Evolutionary conservation across 2,329 filamentous ascomycete genomes (phyloP).

Genomic region (Zarea fungicola): DNA sequence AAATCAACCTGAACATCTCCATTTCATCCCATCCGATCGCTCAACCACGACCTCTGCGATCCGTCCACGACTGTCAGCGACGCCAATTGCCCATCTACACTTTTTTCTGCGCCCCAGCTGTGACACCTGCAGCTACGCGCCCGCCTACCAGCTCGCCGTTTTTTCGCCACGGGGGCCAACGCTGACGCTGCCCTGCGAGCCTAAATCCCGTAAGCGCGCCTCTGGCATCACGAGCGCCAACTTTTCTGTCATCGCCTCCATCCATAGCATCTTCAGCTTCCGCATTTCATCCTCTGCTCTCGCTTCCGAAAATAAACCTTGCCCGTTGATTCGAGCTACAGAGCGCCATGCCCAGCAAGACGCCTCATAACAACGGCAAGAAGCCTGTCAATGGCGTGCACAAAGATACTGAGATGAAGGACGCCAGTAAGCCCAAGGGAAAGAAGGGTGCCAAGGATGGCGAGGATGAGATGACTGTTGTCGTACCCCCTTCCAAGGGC

Average conservation of each 20-base stretch:
- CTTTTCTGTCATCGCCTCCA: slow-evolving; percentile 14
- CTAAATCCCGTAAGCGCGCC: slow-evolving; percentile 12
- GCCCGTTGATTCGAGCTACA: background rate
- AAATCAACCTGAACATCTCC: slow-evolving; percentile 3
- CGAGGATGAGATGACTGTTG: slow-evolving; percentile 76
- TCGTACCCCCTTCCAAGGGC: slow-evolving; percentile 68
- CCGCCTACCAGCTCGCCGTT: background rate
- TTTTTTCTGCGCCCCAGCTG: background rate
- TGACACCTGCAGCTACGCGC: background rate
- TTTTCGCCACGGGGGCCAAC: slow-evolving; percentile 7
- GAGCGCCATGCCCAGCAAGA: slow-evolving; percentile 62
- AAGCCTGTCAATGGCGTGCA: slow-evolving; percentile 61
- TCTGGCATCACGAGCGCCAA: slow-evolving; percentile 11
- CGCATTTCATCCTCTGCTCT: background rate
- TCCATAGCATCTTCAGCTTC: background rate
- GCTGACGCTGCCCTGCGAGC: slow-evolving; percentile 11
- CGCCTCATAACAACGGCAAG: slow-evolving; percentile 66
- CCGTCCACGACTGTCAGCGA: slow-evolving; percentile 14
- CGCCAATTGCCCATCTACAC: slow-evolving; percentile 1
- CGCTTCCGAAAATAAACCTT: background rate
- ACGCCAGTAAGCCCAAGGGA: slow-evolving; percentile 60
- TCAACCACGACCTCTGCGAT: slow-evolving; percentile 12
- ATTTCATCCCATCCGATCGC: slow-evolving; percentile 1
- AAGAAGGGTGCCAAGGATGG: slow-evolving; percentile 61
- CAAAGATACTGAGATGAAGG: slow-evolving; percentile 68